Conservation (phyloP, 345 rosid species). For the Crucihimalaya himalaica region DNA sequence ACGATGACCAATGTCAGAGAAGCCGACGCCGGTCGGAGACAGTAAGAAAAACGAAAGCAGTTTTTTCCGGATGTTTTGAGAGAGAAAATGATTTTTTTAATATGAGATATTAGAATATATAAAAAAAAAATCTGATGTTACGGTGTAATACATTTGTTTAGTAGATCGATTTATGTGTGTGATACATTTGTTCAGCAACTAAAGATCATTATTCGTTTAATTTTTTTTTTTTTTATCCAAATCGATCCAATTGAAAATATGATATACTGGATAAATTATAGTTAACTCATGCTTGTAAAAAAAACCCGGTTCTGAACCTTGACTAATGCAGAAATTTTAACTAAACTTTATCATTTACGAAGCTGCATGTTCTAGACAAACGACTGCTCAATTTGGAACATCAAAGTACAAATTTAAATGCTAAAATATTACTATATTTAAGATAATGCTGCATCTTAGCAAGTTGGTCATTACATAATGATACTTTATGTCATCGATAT, state of each 20-base stretch:
- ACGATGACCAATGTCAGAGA: no score
- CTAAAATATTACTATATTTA: slow-evolving; percentile 31
- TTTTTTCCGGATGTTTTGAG: no score
- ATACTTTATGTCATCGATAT: slow-evolving; percentile 41
- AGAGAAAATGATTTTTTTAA: no score
- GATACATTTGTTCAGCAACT: slow-evolving; percentile 3
- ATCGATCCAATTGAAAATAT: background rate
- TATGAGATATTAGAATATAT: no score
- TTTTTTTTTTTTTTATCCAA: background rate
- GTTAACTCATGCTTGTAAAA: background rate
- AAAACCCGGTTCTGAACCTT: background rate
- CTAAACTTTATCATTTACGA: slow-evolving; percentile 14
- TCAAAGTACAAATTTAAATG: slow-evolving; percentile 38
- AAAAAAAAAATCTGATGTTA: no score
- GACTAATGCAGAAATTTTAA: slow-evolving; percentile 10
- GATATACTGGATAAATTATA: background rate
- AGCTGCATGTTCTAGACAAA: slow-evolving; percentile 41
- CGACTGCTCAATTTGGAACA: slow-evolving; percentile 40
- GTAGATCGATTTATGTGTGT: background rate
- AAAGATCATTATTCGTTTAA: background rate
- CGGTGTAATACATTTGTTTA: background rate
- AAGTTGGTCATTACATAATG: slow-evolving; percentile 39
- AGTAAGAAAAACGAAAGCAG: no score
- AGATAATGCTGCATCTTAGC: slow-evolving; percentile 36
- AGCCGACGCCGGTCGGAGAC: no score